These are phyloP conservation scores for Ophiobolus disseminans DNA, from an alignment of 2,329 filamentous ascomycete species.

Conservation along the genomic window DNA sequence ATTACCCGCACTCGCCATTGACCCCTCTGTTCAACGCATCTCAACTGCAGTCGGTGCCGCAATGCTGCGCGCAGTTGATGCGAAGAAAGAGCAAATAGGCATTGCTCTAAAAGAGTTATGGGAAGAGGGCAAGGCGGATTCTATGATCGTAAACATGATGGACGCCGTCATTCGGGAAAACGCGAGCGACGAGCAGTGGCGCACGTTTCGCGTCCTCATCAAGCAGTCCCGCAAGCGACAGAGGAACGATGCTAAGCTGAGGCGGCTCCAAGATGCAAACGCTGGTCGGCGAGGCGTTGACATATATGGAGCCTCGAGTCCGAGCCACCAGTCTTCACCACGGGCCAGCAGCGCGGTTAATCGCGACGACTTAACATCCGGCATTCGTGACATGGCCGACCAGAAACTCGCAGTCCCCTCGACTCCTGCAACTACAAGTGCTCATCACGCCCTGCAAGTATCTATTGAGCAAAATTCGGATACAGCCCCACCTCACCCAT, in stretches of 20 bases:
- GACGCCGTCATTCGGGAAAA: conserved; percentile 53
- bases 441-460: conserved; percentile 25
- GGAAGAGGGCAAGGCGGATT: conserved; percentile 49
- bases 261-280: conserved; percentile 22
- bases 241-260: conserved; percentile 36
- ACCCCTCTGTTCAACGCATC: conserved; percentile 33
- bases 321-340: conserved; percentile 29
- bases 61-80: conserved; percentile 48
- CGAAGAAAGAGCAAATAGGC: conserved; percentile 38
- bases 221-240: conserved; percentile 46
- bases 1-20: conserved; percentile 15
- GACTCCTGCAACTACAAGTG: conserved; percentile 22
- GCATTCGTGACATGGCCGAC: conserved; percentile 27
- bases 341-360: conserved; percentile 33
- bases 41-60: conserved; percentile 52
- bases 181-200: conserved; percentile 48
- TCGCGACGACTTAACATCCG: conserved; percentile 33
- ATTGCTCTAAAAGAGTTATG: conserved; percentile 54
- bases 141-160: conserved; percentile 49
- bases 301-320: conserved; percentile 36
- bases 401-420: conserved; percentile 11
- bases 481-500: conserved; percentile 28
- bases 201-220: conserved; percentile 52
- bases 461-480: conserved; percentile 18
- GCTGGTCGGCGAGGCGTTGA: conserved; percentile 33